Percentiles rank a stretch among this genome's conserved stretches.
Conservation (phyloP, 768 basidiomycete genomes). For the Rossbeevera mucosa region DNA sequence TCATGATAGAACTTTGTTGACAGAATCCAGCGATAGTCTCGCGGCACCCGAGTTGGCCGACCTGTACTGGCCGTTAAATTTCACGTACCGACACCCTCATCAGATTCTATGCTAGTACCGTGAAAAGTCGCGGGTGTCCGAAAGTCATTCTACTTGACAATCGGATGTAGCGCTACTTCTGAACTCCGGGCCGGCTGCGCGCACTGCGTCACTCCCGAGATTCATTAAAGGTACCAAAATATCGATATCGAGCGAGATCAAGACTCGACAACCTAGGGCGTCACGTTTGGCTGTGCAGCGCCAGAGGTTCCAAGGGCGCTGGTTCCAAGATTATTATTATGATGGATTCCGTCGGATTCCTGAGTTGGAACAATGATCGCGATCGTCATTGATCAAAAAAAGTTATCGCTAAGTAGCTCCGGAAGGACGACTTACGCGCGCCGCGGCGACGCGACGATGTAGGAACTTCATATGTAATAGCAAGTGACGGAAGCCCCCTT, state of each 20-base stretch:
- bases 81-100: background rate
- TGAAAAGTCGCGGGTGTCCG: background rate
- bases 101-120: background rate
- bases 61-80: background rate
- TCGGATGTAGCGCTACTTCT: background rate
- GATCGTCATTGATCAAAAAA: background rate
- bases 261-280: background rate
- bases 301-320: background rate
- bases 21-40: background rate
- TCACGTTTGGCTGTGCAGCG: background rate
- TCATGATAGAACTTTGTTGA: background rate
- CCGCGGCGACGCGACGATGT: background rate
- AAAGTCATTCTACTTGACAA: background rate
- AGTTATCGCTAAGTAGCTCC: background rate
- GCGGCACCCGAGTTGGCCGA: no score
- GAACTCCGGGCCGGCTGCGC: background rate
- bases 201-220: background rate
- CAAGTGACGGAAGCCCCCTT: background rate
- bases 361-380: background rate
- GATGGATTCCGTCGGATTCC: background rate
- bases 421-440: background rate
- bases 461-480: background rate
- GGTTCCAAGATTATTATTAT: background rate
- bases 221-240: background rate
- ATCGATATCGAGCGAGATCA: constrained; percentile 6